These are phyloP conservation scores for Lolium perenne DNA, from an alignment of 176 grass and related monocot species.

Conservation along the genomic window DNA sequence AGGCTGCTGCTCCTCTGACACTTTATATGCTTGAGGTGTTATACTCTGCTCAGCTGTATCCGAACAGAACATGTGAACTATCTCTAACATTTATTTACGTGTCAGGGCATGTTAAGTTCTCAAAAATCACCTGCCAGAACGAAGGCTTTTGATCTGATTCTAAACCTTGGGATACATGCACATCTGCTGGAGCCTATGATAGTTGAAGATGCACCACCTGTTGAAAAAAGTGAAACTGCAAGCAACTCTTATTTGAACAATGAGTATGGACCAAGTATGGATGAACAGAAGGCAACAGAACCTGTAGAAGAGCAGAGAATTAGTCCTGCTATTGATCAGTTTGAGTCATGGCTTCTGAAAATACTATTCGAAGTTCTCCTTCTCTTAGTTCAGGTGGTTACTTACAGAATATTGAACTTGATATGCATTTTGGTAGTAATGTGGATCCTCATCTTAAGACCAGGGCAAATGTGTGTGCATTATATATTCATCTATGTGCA, in stretches of 20 bases:
- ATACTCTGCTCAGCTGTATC: conserved; percentile 34
- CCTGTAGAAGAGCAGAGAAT: conserved; percentile 52
- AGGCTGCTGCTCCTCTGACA: conserved; percentile 84
- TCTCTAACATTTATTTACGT: conserved; percentile 49
- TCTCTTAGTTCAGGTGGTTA: conserved; percentile 87
- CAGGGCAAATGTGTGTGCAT: not conserved
- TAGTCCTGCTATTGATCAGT: conserved; percentile 79
- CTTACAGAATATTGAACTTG: conserved; percentile 17
- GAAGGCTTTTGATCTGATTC: conserved; percentile 93
- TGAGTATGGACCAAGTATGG: conserved; percentile 59
- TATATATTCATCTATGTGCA: conserved; percentile 1
- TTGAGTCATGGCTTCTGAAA: conserved; percentile 94
- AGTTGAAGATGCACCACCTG: conserved; percentile 65
- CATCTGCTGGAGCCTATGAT: conserved; percentile 94
- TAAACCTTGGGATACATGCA: conserved; percentile 94
- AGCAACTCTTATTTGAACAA: conserved; percentile 67
- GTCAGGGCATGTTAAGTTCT: conserved; percentile 93
- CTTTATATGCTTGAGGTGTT: conserved; percentile 98
- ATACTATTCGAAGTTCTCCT: conserved; percentile 93
- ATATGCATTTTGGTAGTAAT: conserved; percentile 33
- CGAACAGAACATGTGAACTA: not conserved
- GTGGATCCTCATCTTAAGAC: conserved; percentile 17
- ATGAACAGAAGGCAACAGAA: conserved; percentile 50
- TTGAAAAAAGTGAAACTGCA: conserved; percentile 63
- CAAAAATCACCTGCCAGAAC: conserved; percentile 75